Evolutionary conservation across 2,329 filamentous ascomycete genomes (phyloP).

Genomic region (Emergomyces pasteurianus): DNA sequence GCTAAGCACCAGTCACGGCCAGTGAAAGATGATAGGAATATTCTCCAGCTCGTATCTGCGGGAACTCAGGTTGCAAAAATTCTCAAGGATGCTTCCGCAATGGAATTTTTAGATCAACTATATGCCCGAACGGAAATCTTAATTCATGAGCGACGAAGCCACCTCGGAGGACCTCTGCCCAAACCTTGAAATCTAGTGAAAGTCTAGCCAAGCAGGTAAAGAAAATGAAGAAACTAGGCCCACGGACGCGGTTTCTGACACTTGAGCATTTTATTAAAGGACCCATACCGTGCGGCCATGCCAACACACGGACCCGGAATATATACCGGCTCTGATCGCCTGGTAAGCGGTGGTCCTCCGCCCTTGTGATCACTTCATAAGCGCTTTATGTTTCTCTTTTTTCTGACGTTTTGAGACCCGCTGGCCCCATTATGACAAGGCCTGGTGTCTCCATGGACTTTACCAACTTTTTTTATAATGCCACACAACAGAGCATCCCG

Average conservation of each 20-base stretch:
- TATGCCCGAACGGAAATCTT: slow-evolving; percentile 72
- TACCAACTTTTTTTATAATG: not conserved
- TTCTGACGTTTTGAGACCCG: not conserved
- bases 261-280: not conserved
- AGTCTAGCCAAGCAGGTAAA: not conserved
- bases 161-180: slow-evolving; percentile 26
- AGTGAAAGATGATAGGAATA: slow-evolving; percentile 78
- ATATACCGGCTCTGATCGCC: not conserved
- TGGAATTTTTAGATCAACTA: slow-evolving; percentile 69
- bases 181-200: slow-evolving; percentile 1
- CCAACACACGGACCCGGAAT: not conserved
- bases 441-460: not conserved
- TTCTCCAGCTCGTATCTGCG: slow-evolving; percentile 75
- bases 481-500: not conserved
- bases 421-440: not conserved
- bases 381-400: not conserved
- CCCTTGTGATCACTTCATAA: not conserved
- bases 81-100: slow-evolving; percentile 68
- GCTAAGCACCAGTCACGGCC: slow-evolving; percentile 73
- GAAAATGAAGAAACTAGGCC: not conserved
- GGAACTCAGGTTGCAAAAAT: slow-evolving; percentile 82
- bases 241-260: not conserved
- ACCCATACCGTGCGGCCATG: not conserved
- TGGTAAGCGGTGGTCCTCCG: not conserved
- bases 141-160: slow-evolving; percentile 53